Base-by-base conservation (phyloP, 148 eudicot species). In the Camellia sinensis region DNA sequence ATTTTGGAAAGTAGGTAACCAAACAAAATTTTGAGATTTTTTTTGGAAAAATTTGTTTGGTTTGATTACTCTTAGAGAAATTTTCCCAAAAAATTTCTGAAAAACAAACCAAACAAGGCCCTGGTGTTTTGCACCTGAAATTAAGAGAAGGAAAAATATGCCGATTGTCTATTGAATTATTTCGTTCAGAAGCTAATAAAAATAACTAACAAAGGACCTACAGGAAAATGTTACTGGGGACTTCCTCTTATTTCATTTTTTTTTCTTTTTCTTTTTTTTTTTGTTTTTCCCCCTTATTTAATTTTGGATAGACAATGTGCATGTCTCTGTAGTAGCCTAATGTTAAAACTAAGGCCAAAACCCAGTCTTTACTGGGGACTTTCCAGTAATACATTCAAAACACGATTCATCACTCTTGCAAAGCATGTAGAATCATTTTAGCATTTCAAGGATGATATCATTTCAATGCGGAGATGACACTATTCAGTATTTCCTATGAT, bases 41-140 rank as follows among this genome's bases (percentile, higher is more conserved):
- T n/a, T n/a, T n/a, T n/a, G n/a, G n/a, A n/a, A n/a, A n/a, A n/a
- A n/a, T n/a, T n/a, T n/a, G n/a, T n/a, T n/a, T n/a, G n/a, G n/a
- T n/a, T n/a, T n/a, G n/a, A n/a, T n/a, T n/a, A n/a, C n/a, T n/a
- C n/a, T n/a, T n/a, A n/a, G n/a, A n/a, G n/a, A n/a, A n/a, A n/a
- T n/a, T n/a, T n/a, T n/a, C n/a, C n/a, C n/a, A n/a, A n/a, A n/a
- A n/a, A n/a, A n/a, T n/a, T n/a, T n/a, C n/a, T n/a, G n/a, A n/a
- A n/a, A n/a, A n/a, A n/a, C n/a, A n/a, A n/a, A n/a, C n/a, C n/a
- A n/a, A n/a, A n/a, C n/a, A n/a, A n/a, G n/a, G n/a, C n/a, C n/a
- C n/a, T 68, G 92, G 91, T 75, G 97, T 83, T 87, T 90, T 95
- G 82, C 97, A 96, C 87, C 98, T 93, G 93, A 46, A 82, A 76